A percentile compares a stretch with the other conserved stretches of the same genome.
phyloP scores from a whole-genome alignment of 2,329 filamentous ascomycete species.

The Trichoderma koningii region DNA sequence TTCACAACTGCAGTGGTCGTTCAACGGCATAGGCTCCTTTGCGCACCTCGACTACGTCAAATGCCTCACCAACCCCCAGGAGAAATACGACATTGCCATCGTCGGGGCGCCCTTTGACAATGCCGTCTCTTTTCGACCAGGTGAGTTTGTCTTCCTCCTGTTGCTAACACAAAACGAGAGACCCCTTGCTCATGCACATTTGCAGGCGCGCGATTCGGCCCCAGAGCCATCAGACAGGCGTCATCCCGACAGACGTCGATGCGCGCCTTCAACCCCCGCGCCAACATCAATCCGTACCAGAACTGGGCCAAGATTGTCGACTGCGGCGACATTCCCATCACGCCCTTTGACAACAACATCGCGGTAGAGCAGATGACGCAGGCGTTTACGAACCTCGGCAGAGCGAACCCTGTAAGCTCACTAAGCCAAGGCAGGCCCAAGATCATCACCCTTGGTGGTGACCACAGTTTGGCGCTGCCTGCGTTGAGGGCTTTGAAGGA shows the following conservation, averaged over 20 bases:
- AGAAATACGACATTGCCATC: conserved; percentile 71
- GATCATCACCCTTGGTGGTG: conserved; percentile 71
- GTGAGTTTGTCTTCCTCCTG: conserved; percentile 41
- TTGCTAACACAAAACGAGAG: conserved; percentile 34
- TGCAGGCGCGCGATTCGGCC: conserved; percentile 78
- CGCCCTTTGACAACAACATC: conserved; percentile 81
- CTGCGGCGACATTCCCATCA: conserved; percentile 88
- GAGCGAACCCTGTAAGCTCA: conserved; percentile 38
- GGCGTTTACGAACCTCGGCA: conserved; percentile 70
- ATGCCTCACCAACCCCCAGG: conserved; percentile 65
- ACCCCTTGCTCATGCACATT: conserved; percentile 3
- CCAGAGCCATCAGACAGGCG: conserved; percentile 81
- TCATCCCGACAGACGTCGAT: conserved; percentile 78
- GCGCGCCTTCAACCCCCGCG: conserved; percentile 77
- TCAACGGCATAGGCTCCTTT: conserved; percentile 74
- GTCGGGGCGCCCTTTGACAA: conserved; percentile 76
- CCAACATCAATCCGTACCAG: conserved; percentile 79
- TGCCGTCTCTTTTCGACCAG: conserved; percentile 68
- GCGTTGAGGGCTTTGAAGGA: conserved; percentile 67
- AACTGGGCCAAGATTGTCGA: conserved; percentile 81
- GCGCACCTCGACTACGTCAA: conserved; percentile 70
- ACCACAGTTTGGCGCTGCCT: conserved; percentile 71
- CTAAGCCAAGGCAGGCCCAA: conserved; percentile 45
- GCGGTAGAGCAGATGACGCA: conserved; percentile 82
- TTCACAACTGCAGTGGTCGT: conserved; percentile 45